Base-by-base conservation (phyloP, 306 rosid species). In the Medicago lupulina region DNA sequence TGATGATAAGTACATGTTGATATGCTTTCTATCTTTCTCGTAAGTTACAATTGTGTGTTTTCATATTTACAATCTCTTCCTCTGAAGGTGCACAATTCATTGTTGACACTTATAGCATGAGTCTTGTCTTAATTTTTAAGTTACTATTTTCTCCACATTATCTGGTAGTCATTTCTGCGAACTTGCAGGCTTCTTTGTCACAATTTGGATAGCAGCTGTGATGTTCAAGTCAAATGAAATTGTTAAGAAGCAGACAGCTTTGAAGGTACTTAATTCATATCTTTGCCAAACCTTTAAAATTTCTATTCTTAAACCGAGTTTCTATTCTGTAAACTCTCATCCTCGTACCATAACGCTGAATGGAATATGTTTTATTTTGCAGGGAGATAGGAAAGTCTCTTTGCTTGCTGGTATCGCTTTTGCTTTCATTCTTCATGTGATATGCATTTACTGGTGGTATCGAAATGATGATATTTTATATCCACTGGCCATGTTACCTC, bases 211-310 rank as follows among this genome's bases (percentile, higher is more conserved):
- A 75, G 86, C 97, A 23, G 97, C 91, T 86, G 91, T 96, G 81
- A 86, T 96, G 99, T 89, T 81, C 75, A 92, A 93, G 84, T 90
- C 99, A 18, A 96, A 90, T 78, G 98, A 96, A 84, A 82, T 92
- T 72, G 90, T 96, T 36, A 86, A 85, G 85, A 89, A 87, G 85
- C 99, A 96, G 90, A 96, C 98, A 55, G 88, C 98, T 82, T 79
- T 96, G 60, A 96, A 92, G 98, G 99, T 96, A 31, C 72, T 71
- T 36, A 23, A 57, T 64, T 19, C 57, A 51, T 57, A 72, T n/a
- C 49, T 8, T 65, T 50, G n/a, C 34, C 7, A 49, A 17, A 71
- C 73, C 54, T 40, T 68, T 80, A 61, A 79, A 76, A n/a, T 67
- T 68, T 64, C 55, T n/a, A 25, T 79, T 60, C 18, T 47, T 8